Evolutionary conservation across 1,284 basidiomycete genomes (phyloP).

Genomic region (Moesziomyces parantarcticus): DNA sequence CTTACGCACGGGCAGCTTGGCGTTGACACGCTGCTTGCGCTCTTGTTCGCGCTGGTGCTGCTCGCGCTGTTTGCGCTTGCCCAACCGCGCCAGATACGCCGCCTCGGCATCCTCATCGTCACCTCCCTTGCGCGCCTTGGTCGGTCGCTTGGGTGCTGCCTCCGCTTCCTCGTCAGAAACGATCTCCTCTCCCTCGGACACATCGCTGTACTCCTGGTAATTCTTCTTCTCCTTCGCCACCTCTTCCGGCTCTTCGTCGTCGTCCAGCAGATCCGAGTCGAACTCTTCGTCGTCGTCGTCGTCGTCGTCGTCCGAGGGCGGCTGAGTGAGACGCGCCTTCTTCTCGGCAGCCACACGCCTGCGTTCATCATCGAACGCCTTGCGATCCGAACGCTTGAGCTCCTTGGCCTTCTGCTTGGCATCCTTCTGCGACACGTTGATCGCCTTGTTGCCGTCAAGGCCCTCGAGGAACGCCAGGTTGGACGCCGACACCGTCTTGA

Average conservation of each 20-base stretch:
- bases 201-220: constrained; percentile 44
- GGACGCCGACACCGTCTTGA: constrained; percentile 38
- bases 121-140: constrained; percentile 7
- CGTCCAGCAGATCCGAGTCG: constrained; percentile 78
- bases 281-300: constrained; percentile 58
- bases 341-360: constrained; percentile 25
- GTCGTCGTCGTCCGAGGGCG: constrained; percentile 34
- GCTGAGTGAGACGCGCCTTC: constrained; percentile 80
- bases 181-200: constrained; percentile 45
- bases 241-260: constrained; percentile 13
- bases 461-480: constrained; percentile 35
- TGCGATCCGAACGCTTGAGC: constrained; percentile 25
- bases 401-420: constrained; percentile 38
- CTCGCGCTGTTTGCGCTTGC: constrained; percentile 44
- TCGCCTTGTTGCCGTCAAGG: constrained; percentile 28
- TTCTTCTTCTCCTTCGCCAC: constrained; percentile 23
- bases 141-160: constrained; percentile 3
- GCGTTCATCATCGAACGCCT: constrained; percentile 25
- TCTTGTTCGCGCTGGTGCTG: constrained; percentile 27
- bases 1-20: constrained; percentile 32
- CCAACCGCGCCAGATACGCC: constrained; percentile 36
- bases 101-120: constrained; percentile 51
- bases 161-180: constrained; percentile 11
- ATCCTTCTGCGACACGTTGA: constrained; percentile 36
- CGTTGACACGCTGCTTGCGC: constrained; percentile 36